phyloP scores from a whole-genome alignment of 2,329 filamentous ascomycete genomes.

The Aspergillus pseudotamarii region DNA sequence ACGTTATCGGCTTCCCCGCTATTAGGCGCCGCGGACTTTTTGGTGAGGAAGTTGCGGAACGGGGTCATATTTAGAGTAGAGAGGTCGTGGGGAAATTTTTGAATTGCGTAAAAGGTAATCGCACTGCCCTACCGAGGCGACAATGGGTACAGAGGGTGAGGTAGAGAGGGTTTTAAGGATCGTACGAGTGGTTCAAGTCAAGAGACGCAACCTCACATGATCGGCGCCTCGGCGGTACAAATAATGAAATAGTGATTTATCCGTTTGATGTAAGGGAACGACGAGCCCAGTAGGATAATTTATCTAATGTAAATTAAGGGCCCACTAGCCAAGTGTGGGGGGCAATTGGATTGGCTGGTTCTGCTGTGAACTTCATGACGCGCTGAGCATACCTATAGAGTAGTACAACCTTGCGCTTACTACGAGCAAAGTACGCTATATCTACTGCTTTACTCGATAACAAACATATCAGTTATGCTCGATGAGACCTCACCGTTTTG shows the following conservation, averaged over 20 bases:
- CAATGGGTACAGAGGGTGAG: slow-evolving; percentile 9
- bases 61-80: slow-evolving; percentile 30
- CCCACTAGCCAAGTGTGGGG: slow-evolving; percentile 1
- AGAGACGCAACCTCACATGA: slow-evolving; percentile 27
- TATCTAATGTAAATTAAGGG: slow-evolving; percentile 2
- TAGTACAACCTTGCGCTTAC: not conserved
- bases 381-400: not conserved
- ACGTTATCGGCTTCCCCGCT: slow-evolving; percentile 46
- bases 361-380: not conserved
- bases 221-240: slow-evolving; percentile 21
- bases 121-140: not conserved
- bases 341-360: not conserved
- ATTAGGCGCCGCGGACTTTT: slow-evolving; percentile 55
- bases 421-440: not conserved
- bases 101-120: slow-evolving; percentile 6
- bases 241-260: slow-evolving; percentile 18
- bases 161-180: slow-evolving; percentile 3
- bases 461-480: not conserved
- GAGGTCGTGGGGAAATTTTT: not conserved
- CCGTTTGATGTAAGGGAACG: slow-evolving; percentile 9
- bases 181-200: slow-evolving; percentile 3
- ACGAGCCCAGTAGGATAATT: not conserved
- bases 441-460: not conserved
- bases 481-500: too few relatives aligned
- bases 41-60: slow-evolving; percentile 72